phyloP scores from a whole-genome alignment of 176 grass and related monocot genomes.

The Oryza brachyantha region DNA sequence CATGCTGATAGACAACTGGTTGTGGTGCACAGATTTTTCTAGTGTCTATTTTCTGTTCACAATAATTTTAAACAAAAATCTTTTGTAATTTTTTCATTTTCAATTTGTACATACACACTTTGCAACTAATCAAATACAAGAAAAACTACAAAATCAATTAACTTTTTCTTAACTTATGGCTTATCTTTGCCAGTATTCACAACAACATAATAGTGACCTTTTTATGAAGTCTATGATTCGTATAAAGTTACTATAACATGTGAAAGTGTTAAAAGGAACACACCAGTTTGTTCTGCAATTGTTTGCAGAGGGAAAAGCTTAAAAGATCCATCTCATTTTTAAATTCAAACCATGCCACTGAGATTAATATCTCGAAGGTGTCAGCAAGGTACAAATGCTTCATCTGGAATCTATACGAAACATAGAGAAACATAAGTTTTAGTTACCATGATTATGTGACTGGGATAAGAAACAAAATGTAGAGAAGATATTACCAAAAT shows the following conservation, averaged over 20 bases:
- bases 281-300: background rate
- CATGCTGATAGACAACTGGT: background rate
- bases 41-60: background rate
- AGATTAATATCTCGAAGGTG: background rate
- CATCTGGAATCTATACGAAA: conserved; percentile 1
- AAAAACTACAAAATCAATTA: no score
- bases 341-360: background rate
- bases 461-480: background rate
- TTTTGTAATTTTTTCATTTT: no score
- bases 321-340: background rate
- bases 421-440: background rate
- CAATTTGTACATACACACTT: no score
- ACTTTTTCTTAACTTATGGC: no score
- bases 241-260: background rate
- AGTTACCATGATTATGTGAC: background rate
- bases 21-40: background rate
- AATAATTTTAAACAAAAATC: background rate
- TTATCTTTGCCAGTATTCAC: background rate
- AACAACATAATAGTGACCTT: background rate
- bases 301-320: background rate
- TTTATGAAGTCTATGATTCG: background rate
- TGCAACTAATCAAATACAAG: no score
- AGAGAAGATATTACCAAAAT: background rate
- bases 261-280: conserved; percentile 8
- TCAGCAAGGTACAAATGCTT: background rate